Evolutionary conservation across 768 basidiomycete genomes (phyloP).

Genomic region (Rubroboletus pulcherrimus): DNA sequence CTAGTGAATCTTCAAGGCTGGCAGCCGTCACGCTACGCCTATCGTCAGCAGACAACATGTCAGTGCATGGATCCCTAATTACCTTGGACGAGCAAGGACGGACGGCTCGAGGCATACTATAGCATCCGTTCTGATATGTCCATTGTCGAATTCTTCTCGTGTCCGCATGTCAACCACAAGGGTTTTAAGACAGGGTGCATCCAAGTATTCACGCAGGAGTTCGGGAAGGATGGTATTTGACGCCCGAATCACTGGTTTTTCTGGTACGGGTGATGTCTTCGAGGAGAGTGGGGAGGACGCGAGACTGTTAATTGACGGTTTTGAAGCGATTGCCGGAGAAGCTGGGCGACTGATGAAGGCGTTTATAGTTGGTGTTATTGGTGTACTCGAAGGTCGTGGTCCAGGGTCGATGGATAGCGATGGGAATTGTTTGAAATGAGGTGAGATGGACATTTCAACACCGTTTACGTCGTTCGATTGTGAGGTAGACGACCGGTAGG

Average conservation of each 20-base stretch:
- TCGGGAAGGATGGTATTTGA: constrained; percentile 59
- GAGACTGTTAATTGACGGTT: constrained; percentile 40
- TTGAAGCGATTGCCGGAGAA: constrained; percentile 48
- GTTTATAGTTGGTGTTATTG: constrained; percentile 55
- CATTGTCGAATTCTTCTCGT: constrained; percentile 70
- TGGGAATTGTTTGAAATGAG: constrained; percentile 36
- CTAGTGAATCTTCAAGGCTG: constrained; percentile 70
- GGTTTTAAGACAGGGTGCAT: constrained; percentile 48
- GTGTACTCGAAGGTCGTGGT: constrained; percentile 66
- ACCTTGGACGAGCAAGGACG: constrained; percentile 68
- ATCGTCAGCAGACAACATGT: constrained; percentile 7
- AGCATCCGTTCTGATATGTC: constrained; percentile 64
- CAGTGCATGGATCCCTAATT: constrained; percentile 24
- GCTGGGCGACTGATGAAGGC: constrained; percentile 59
- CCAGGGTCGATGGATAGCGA: constrained; percentile 43
- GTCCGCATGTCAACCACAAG: constrained; percentile 82
- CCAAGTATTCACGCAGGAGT: constrained; percentile 56
- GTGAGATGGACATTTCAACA: constrained; percentile 31
- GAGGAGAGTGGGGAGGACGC: constrained; percentile 31
- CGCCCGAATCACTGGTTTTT: constrained; percentile 50
- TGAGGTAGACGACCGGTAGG: constrained; percentile 17
- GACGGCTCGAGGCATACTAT: constrained; percentile 85
- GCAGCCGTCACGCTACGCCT: constrained; percentile 56
- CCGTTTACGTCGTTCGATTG: constrained; percentile 31
- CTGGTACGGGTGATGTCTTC: constrained; percentile 25